Evolutionary conservation across 1,284 basidiomycete species (phyloP).

Genomic region (Tetrapyrgos nigripes): DNA sequence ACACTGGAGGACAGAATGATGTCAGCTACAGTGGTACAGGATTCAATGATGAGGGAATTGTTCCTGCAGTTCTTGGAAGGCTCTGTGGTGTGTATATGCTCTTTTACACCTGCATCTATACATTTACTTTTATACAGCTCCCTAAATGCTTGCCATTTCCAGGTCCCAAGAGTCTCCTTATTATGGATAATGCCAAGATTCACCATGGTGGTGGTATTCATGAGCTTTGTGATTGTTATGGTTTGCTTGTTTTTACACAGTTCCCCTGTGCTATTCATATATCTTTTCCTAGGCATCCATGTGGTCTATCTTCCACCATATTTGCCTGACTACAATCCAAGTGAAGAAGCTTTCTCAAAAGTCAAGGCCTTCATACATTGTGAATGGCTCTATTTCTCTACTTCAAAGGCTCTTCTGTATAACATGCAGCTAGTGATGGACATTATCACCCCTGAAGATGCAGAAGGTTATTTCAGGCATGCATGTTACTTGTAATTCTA

Average conservation of each 20-base stretch:
- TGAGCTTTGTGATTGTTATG: slow-evolving; percentile 19
- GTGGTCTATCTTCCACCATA: slow-evolving; percentile 33
- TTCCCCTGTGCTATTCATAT: neutral
- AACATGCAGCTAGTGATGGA: neutral
- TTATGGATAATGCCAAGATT: slow-evolving; percentile 33
- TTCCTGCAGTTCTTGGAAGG: slow-evolving; percentile 15
- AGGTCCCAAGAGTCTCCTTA: slow-evolving; percentile 22
- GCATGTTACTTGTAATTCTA: too few relatives aligned
- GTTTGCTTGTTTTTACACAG: slow-evolving; percentile 6
- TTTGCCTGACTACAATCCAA: slow-evolving; percentile 36
- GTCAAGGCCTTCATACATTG: slow-evolving; percentile 30
- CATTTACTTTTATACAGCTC: slow-evolving; percentile 8
- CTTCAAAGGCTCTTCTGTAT: neutral
- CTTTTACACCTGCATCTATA: neutral
- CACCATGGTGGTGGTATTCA: slow-evolving; percentile 23
- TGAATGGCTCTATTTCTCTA: slow-evolving; percentile 8
- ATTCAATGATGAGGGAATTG: slow-evolving; percentile 8
- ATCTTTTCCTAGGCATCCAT: slow-evolving; percentile 12
- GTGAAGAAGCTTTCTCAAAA: slow-evolving; percentile 35
- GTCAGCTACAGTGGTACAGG: slow-evolving; percentile 18
- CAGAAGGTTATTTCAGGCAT: slow-evolving; percentile 1
- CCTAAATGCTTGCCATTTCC: slow-evolving; percentile 19
- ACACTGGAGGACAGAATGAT: too few relatives aligned
- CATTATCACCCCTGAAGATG: slow-evolving; percentile 2
- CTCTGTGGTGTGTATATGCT: slow-evolving; percentile 13